Evolutionary conservation across 306 rosid genomes (phyloP).

Genomic region (Phaseolus lunatus): DNA sequence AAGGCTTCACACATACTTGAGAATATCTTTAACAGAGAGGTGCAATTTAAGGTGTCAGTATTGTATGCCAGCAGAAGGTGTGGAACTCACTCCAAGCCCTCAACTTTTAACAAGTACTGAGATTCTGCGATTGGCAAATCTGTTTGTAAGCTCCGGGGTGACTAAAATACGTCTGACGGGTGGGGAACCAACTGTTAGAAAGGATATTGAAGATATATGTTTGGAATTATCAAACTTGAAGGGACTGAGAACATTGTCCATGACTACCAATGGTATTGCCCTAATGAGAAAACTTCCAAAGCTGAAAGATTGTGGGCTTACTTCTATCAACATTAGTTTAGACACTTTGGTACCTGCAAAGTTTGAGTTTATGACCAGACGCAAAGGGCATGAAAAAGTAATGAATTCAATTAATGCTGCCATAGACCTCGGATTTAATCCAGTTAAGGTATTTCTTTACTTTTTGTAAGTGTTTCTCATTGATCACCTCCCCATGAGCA

Average conservation of each 20-base stretch:
- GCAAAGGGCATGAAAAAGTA: conserved; percentile 87
- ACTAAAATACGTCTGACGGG: conserved; percentile 89
- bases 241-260: conserved; percentile 73
- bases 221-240: conserved; percentile 71
- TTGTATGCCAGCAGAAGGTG: conserved; percentile 96
- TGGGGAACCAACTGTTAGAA: conserved; percentile 92
- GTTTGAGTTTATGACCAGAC: conserved; percentile 92
- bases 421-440: conserved; percentile 78
- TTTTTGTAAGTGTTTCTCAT: conserved; percentile 6
- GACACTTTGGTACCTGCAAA: conserved; percentile 89
- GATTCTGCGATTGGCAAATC: conserved; percentile 70
- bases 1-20: conserved; percentile 87
- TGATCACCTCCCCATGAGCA: conserved; percentile 14
- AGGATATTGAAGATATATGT: conserved; percentile 89
- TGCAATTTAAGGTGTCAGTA: conserved; percentile 93
- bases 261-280: conserved; percentile 86
- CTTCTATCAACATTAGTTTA: conserved; percentile 79
- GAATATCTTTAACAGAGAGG: conserved; percentile 92
- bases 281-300: conserved; percentile 75
- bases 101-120: conserved; percentile 67
- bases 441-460: conserved; percentile 74
- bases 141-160: conserved; percentile 84
- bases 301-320: conserved; percentile 86
- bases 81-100: conserved; percentile 76
- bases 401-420: conserved; percentile 84